Evolutionary conservation across 75 land plant genomes (phyloP).

Genomic region (Picea glauca): DNA sequence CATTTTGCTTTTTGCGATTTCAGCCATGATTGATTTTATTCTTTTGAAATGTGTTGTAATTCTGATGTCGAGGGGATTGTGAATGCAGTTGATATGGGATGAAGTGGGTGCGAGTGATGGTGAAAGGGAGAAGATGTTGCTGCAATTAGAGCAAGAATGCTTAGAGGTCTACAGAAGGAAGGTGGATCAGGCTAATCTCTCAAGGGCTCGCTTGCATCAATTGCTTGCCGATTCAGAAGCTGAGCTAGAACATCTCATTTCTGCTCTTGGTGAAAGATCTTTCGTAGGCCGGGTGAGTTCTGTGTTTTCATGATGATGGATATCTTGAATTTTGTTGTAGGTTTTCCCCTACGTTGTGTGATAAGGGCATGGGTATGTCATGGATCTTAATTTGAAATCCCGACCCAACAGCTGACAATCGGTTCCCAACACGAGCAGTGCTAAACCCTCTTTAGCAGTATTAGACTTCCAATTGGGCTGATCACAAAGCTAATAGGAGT

Average conservation of each 20-base stretch:
- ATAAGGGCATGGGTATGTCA: neutral
- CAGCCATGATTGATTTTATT: neutral
- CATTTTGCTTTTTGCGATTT: neutral
- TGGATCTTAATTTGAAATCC: neutral
- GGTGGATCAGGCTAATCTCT: conserved; percentile 67
- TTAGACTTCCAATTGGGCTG: neutral
- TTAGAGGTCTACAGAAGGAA: conserved; percentile 71
- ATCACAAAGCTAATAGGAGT: neutral
- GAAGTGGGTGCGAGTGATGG: conserved; percentile 75
- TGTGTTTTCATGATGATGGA: conserved; percentile 12
- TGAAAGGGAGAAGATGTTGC: conserved; percentile 62
- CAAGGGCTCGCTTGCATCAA: conserved; percentile 62
- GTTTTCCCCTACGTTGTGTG: conserved; percentile 2
- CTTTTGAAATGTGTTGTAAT: neutral
- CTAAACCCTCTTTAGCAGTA: neutral
- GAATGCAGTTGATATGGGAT: conserved; percentile 81
- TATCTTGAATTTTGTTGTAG: conserved; percentile 24
- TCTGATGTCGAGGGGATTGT: neutral
- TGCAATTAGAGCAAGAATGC: conserved; percentile 74
- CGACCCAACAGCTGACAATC: neutral
- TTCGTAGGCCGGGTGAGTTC: conserved; percentile 47
- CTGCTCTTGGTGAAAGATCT: conserved; percentile 86
- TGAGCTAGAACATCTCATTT: conserved; percentile 71
- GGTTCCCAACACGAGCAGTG: neutral
- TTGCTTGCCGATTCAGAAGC: conserved; percentile 76